These are phyloP conservation scores for Fonsecaea monophora DNA, from an alignment of 2,329 filamentous ascomycete species.

Conservation along the genomic window DNA sequence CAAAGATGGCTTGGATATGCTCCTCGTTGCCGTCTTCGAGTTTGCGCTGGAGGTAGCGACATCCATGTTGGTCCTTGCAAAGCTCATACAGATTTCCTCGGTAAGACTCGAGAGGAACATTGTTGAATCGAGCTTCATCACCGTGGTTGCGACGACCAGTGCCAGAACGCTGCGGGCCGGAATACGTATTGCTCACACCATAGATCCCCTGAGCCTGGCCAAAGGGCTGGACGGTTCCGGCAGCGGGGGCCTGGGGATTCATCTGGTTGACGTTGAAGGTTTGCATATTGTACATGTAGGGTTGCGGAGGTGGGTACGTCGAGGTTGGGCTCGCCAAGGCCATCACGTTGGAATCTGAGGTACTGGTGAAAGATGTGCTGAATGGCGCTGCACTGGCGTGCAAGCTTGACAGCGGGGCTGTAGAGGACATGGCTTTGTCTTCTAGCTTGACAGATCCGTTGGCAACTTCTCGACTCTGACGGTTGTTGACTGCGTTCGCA, in stretches of 20 bases:
- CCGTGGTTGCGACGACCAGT: constrained; percentile 68
- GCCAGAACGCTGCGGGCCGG: constrained; percentile 68
- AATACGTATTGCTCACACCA: constrained; percentile 60
- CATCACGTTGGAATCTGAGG: constrained; percentile 46
- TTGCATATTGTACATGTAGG: constrained; percentile 53
- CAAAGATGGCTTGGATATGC: constrained; percentile 89
- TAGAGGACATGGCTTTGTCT: constrained; percentile 31
- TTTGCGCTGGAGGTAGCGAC: constrained; percentile 95
- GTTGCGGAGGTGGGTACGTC: constrained; percentile 54
- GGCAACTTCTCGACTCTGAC: constrained; percentile 74
- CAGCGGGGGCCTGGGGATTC: constrained; percentile 37
- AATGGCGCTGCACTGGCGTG: constrained; percentile 83
- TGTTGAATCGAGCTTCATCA: constrained; percentile 73
- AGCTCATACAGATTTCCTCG: constrained; percentile 83
- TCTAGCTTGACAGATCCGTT: constrained; percentile 41
- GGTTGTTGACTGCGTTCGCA: constrained; percentile 67
- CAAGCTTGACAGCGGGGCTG: constrained; percentile 50
- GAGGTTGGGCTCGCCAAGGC: constrained; percentile 44
- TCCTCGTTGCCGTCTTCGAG: constrained; percentile 86
- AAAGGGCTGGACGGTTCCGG: constrained; percentile 53
- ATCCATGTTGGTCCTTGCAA: constrained; percentile 98
- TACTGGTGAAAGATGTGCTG: constrained; percentile 64
- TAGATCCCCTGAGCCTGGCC: constrained; percentile 61
- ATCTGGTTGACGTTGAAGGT: constrained; percentile 40
- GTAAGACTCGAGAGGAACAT: constrained; percentile 80